Base-by-base conservation (phyloP, 2,329 filamentous ascomycete genomes). In the Huntiella decipiens region DNA sequence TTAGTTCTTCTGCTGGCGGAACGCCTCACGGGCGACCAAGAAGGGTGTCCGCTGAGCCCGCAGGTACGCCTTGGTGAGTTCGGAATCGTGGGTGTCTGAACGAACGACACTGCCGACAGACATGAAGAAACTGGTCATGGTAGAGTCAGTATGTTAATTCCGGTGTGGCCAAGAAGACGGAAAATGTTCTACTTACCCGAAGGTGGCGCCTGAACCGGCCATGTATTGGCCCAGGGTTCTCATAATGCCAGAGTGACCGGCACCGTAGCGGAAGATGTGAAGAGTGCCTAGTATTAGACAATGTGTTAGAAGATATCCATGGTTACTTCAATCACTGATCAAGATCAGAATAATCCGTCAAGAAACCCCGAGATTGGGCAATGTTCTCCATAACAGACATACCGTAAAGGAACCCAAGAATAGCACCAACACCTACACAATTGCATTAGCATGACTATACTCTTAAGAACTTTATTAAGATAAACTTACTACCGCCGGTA, bases 321-420 rank as follows among this genome's bases (percentile, higher is more conserved):
- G 17, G 49, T 58, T 49, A 57, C 42, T 42, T 54, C 6, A 16
- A 17, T 41, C 31, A 19, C 15, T 11, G 8, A 13, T 16, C 12
- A 35, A 38, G 33, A n/a, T 7, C 13, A 10, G 15, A 16, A 40
- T 45, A 38, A 38, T 38, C 28, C 22, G 47, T 49, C 42, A 16
- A 32, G 13, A 15, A 4, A 10, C 6, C 2, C 7, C 8, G 4
- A 28, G 22, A 28, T 28, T 28, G 22, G 5, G 2, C 22, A 28
- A 28, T 4, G 8, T 28, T 28, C 22, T 28, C 3, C 22, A 28
- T 28, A 10, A 28, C 5, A 28, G 8, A 56, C 68, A 43, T 68
- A 92, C 88, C 91, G 56, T 91, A 94, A 57, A 98, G 92, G 68
- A 98, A 96, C 53, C 91, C 91, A 65, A 98, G 95, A 60, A 94